Evolutionary conservation across 352 stramenopile genomes (phyloP).

Genomic region (Phytophthora hybrid): DNA sequence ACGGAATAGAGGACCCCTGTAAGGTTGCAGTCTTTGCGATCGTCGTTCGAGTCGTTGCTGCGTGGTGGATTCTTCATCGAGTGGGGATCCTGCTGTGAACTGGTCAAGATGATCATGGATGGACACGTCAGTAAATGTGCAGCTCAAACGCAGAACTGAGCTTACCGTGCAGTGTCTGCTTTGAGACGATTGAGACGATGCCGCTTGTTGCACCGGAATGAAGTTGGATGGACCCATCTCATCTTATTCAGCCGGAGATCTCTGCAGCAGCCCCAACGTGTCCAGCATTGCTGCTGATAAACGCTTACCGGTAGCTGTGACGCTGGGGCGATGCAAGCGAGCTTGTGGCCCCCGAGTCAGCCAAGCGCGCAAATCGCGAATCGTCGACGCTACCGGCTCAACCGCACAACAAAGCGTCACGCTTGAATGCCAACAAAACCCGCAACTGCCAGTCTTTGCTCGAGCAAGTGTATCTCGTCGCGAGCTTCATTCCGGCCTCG

Average conservation of each 20-base stretch:
- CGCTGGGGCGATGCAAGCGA: neutral
- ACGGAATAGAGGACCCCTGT: too few species aligned
- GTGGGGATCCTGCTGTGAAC: too few species aligned
- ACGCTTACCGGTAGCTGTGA: too few species aligned
- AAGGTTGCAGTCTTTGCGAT: too few species aligned
- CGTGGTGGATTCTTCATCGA: too few species aligned
- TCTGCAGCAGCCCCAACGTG: neutral
- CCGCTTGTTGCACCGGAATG: neutral
- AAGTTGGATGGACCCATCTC: neutral
- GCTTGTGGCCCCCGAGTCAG: slow-evolving; percentile 1
- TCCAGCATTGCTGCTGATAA: neutral
- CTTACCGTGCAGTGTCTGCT: too few species aligned
- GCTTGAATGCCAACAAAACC: neutral
- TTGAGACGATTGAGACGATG: too few species aligned
- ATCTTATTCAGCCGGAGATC: neutral
- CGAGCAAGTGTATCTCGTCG: neutral
- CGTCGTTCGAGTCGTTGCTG: too few species aligned
- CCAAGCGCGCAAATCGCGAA: neutral
- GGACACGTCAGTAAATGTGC: too few species aligned
- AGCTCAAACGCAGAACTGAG: too few species aligned
- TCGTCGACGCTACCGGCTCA: neutral
- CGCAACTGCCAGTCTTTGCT: neutral
- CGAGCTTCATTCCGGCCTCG: slow-evolving; percentile 6
- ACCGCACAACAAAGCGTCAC: neutral
- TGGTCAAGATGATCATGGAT: too few species aligned